These are phyloP conservation scores for Thozetella sp. DNA, from an alignment of 495 filamentous ascomycete genomes.

Conservation along the genomic window DNA sequence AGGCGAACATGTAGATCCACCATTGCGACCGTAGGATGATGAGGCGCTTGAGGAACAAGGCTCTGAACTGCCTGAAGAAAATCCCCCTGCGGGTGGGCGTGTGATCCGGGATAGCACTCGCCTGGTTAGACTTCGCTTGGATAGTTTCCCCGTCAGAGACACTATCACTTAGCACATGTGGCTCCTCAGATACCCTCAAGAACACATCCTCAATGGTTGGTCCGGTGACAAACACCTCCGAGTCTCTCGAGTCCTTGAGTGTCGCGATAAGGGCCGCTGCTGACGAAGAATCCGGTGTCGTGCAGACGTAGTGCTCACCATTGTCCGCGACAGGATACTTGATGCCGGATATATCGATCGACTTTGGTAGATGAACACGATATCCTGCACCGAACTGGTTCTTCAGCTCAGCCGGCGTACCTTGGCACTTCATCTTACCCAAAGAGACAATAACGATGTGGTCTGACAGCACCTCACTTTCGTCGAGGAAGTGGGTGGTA, in stretches of 20 bases:
- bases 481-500: conserved; percentile 81
- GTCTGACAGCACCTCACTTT: conserved; percentile 73
- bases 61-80: conserved; percentile 13
- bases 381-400: conserved; percentile 70
- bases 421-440: conserved; percentile 65
- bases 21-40: conserved; percentile 16
- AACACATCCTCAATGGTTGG: conserved; percentile 87
- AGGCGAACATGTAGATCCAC: conserved; percentile 9
- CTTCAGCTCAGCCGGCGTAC: conserved; percentile 70
- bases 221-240: conserved; percentile 70
- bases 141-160: conserved; percentile 9
- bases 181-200: conserved; percentile 69
- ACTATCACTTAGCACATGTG: conserved; percentile 21
- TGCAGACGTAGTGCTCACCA: conserved; percentile 69
- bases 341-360: conserved; percentile 47
- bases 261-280: conserved; percentile 62
- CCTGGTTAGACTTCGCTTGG: neutral
- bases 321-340: conserved; percentile 43
- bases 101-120: conserved; percentile 5
- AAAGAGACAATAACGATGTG: conserved; percentile 75
- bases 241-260: conserved; percentile 60
- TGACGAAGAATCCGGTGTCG: conserved; percentile 58
- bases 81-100: conserved; percentile 7
- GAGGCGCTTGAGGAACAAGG: conserved; percentile 16
- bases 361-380: conserved; percentile 64